These are phyloP conservation scores for Arxiozyma slooffiae DNA, from an alignment of 1,139 yeast genomes.

Conservation along the genomic window DNA sequence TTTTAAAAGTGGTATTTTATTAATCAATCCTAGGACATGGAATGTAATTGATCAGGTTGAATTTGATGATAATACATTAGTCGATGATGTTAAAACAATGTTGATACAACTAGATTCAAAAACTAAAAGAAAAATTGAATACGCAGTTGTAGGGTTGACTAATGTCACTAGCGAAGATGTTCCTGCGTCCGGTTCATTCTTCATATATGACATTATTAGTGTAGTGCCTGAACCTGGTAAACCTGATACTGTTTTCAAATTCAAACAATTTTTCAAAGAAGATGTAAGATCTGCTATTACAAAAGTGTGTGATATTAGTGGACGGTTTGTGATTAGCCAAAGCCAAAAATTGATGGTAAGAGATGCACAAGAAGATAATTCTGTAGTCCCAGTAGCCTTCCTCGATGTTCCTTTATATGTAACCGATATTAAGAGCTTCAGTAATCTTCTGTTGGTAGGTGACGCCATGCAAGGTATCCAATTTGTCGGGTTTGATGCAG, in stretches of 20 bases:
- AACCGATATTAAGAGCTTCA: conserved; percentile 71
- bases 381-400: conserved; percentile 72
- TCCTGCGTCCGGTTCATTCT: conserved; percentile 71
- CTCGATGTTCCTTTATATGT: conserved; percentile 74
- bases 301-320: conserved; percentile 69
- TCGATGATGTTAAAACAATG: conserved; percentile 31
- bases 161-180: conserved; percentile 73
- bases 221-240: conserved; percentile 85
- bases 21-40: conserved; percentile 73
- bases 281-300: conserved; percentile 80
- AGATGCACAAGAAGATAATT: conserved; percentile 51
- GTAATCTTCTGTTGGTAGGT: conserved; percentile 67
- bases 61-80: conserved; percentile 59
- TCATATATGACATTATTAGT: conserved; percentile 64
- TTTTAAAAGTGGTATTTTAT: conserved; percentile 50
- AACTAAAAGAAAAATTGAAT: conserved; percentile 54
- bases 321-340: conserved; percentile 74
- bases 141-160: conserved; percentile 71
- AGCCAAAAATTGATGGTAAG: conserved; percentile 81
- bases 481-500: conserved; percentile 87
- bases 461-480: conserved; percentile 75
- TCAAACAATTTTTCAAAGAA: conserved; percentile 69
- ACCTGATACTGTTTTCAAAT: conserved; percentile 74
- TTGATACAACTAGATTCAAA: conserved; percentile 35
- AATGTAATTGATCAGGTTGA: conserved; percentile 60